Base-by-base conservation (phyloP, 1,284 basidiomycete species). In the Phlebopus sp. region DNA sequence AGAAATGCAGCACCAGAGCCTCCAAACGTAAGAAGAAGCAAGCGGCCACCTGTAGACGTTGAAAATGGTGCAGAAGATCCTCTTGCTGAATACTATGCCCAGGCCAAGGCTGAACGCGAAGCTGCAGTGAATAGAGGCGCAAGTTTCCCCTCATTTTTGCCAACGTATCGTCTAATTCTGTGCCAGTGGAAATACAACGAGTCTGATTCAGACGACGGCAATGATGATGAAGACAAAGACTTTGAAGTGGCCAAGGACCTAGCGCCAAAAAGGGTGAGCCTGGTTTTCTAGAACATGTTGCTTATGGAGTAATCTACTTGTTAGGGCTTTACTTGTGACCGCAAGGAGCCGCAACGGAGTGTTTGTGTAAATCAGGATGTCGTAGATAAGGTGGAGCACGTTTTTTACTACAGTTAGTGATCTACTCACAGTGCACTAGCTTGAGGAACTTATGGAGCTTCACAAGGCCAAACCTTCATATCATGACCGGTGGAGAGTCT, bases 261-360 rank as follows among this genome's bases (percentile, higher is more conserved):
- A 27, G 37, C 38, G 5, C 49, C 43, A 7, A 52, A 29, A 50
- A 62, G 51, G 42, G 64, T 59, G 35, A 42, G 38, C 10, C 7
- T 9, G 11, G 5, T 17, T 32, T 32, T n/a, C 8, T 2, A 14
- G 13, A 23, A 19, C 13, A 21, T 5, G 5, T 3, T 21, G 18
- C 46, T 19, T 1, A 17, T 37, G 23, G 18, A 13, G 5, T 21
- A 5, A 9, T 25, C 8, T 30, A 7, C 19, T 5, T 34, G 37
- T 11, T 48, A 84, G 81, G 76, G 76, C 29, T 88, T 78, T 62
- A 67, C 79, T 9, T 86, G 84, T 59, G 85, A 89, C 55, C 64
- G 63, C 21, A 75, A 75, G 54, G 68, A 69, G 36, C 52, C 50
- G 1, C 60, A 64, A 48, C 53, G 43, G 54, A 50, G 19, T 48